Conservation (phyloP, 768 basidiomycete genomes). For the Boletus tomentosulus region DNA sequence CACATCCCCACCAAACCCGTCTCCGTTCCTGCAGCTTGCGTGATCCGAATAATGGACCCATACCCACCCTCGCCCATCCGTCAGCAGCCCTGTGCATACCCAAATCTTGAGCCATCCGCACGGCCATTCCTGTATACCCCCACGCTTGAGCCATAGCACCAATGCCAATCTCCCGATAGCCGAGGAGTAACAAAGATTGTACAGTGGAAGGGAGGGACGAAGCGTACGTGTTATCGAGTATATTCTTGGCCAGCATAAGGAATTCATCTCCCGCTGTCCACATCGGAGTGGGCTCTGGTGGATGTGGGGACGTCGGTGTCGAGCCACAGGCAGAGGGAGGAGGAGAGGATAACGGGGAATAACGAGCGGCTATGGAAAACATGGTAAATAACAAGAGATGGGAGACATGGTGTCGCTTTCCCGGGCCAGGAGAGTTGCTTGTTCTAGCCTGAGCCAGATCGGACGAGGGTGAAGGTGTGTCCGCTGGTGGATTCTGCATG, state of each 20-base stretch:
- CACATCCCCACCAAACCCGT: constrained; percentile 75
- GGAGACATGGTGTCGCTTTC: constrained; percentile 48
- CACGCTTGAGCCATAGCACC: constrained; percentile 88
- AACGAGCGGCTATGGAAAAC: constrained; percentile 79
- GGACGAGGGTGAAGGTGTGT: constrained; percentile 32
- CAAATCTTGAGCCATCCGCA: constrained; percentile 89
- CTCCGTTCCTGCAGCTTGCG: constrained; percentile 67
- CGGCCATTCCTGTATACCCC: constrained; percentile 83
- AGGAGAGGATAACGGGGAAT: constrained; percentile 35
- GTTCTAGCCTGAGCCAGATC: constrained; percentile 14
- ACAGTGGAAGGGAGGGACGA: constrained; percentile 71
- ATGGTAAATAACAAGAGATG: constrained; percentile 75
- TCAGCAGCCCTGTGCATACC: constrained; percentile 82
- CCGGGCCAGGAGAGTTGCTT: constrained; percentile 31
- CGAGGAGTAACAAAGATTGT: constrained; percentile 76
- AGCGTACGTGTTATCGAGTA: constrained; percentile 65
- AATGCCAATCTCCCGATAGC: constrained; percentile 82
- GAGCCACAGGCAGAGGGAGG: constrained; percentile 28
- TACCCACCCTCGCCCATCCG: constrained; percentile 61
- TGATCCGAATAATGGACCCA: constrained; percentile 54
- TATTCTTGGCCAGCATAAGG: constrained; percentile 58
- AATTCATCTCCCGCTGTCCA: constrained; percentile 79
- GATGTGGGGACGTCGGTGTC: constrained; percentile 31
- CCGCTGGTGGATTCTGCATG: constrained; percentile 22
- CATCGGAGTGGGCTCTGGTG: constrained; percentile 54